Base-by-base conservation (phyloP, 2,329 filamentous ascomycete genomes). In the Aspergillus versicolor region DNA sequence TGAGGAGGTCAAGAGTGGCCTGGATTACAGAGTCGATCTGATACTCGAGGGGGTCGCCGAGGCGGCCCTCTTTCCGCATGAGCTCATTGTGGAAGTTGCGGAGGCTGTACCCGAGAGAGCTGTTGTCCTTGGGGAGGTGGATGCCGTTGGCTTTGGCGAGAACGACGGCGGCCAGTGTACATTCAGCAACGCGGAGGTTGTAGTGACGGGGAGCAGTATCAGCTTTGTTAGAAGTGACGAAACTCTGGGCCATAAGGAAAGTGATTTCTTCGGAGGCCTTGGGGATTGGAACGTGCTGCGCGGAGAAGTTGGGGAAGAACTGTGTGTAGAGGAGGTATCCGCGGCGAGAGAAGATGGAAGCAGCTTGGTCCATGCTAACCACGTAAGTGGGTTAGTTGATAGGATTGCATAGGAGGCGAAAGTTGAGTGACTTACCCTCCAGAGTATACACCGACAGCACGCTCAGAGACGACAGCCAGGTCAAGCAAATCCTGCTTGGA, bases 181-280 rank as follows among this genome's bases (percentile, higher is more conserved):
- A 95, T 77, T 99, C 94, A 38, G 97, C 94, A 1, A 99, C 94
- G 27, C 94, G 89, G 22, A 99, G 84, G 74, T 99, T 99, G 81
- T 97, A 99, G 81, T 93, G 91, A 62, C 95, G 88, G 0, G 93
- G 93, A 0, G 89, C 94, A 1, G 93, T 96, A 60, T 93, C 89
- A 70, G 94, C 90, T 78, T 99, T 99, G 80, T 97, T 92, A 5
- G 93, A 90, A 15, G 89, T 88, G 59, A 99, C 89, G 72, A 96
- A 96, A 58, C 90, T 95, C 73, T 99, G 94, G 7, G 92, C 93
- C 63, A 97, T 92, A 62, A 99, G 82, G 75, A 99, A 97, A 64
- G 87, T 91, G 54, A 97, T 83, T 65, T 95, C 91, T 2, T 92
- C 90, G 45, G 86, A 81, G 4, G 92, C 90, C 56, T 86, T 83